Evolutionary conservation across 2,329 filamentous ascomycete species (phyloP), one percentile per base, ranked within the genome.

Genomic region (Aspergillus bombycis): DNA sequence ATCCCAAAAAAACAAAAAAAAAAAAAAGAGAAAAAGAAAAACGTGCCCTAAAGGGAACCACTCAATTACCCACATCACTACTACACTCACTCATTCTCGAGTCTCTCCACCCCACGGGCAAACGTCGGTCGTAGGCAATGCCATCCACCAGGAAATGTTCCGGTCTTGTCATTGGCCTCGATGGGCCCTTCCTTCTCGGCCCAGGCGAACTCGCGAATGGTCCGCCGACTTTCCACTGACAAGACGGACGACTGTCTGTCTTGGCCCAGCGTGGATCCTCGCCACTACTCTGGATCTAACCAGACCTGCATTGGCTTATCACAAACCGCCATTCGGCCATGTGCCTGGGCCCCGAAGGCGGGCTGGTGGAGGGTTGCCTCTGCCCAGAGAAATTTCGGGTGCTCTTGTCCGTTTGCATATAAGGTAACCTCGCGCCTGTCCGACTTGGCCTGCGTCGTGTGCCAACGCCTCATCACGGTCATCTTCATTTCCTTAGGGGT

Each of bases 361-460:
- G 48, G 64, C 65, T 70, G 67, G 62, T 58, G 60, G 46, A 41
- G 45, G 62, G 58, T 60, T 60, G 48, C 56, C 62, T 63, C 52
- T 41, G 65, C 62, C 66, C 66, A 67, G 61, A 67, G 55, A 62
- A 66, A 69, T 69, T 57, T 61, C 46, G 56, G 16, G 61, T 34
- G 34, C 60, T 56, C 28, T 62, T 21, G 36, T 34, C 64, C 56
- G 46, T 26, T 58, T 46, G 61, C 55, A 67, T 69, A 70, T 70
- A 71, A 68, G 63, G 58, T 63, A 36, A 43, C 46, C 59, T 50
- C 30, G 38, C 56, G 55, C 65, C 62, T 62, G 62, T 69, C 65
- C 60, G 58, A 66, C 67, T 70, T 70, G 65, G 67, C 69, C 65
- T 61, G 62, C 68, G 67, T 68, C 50, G 67, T 66, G 65, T 63